Evolutionary conservation across 768 basidiomycete genomes (phyloP).

Genomic region (Boletus subcaerulescens): DNA sequence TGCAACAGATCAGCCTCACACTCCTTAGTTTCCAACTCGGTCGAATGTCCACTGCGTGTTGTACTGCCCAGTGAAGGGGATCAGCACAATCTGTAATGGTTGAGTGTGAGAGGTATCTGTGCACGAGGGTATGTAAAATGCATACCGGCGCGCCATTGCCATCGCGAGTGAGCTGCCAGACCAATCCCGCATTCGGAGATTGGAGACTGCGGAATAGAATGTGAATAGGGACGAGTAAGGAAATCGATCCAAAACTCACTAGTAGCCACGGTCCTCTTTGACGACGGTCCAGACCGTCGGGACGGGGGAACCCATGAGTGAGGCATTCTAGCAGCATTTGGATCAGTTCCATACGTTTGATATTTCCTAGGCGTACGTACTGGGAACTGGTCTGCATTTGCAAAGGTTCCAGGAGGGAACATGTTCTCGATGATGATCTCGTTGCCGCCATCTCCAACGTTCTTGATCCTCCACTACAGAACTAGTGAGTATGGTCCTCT

Average conservation of each 20-base stretch:
- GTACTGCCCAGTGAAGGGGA: not conserved
- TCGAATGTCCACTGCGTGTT: not conserved
- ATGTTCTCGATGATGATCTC: not conserved
- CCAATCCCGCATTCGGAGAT: not conserved
- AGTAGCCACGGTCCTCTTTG: not conserved
- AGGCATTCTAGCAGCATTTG: not conserved
- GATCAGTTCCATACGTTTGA: not conserved
- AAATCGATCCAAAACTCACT: not conserved
- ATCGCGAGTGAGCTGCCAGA: not conserved
- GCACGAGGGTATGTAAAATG: not conserved
- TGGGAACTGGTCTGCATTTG: not conserved
- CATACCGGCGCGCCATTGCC: not conserved
- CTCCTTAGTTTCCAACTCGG: not conserved
- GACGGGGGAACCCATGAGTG: not conserved
- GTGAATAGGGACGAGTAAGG: not conserved
- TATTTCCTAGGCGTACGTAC: not conserved
- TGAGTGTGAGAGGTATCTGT: not conserved
- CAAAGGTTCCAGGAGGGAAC: not conserved
- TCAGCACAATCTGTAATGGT: not conserved
- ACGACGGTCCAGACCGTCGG: not conserved
- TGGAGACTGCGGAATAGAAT: not conserved
- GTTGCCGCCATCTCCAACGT: not conserved
- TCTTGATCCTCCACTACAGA: not conserved
- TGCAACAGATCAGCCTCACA: not conserved
- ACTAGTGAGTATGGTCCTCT: not conserved